Base-by-base conservation (phyloP, 441 rosid species). In the Populus hybrid region DNA sequence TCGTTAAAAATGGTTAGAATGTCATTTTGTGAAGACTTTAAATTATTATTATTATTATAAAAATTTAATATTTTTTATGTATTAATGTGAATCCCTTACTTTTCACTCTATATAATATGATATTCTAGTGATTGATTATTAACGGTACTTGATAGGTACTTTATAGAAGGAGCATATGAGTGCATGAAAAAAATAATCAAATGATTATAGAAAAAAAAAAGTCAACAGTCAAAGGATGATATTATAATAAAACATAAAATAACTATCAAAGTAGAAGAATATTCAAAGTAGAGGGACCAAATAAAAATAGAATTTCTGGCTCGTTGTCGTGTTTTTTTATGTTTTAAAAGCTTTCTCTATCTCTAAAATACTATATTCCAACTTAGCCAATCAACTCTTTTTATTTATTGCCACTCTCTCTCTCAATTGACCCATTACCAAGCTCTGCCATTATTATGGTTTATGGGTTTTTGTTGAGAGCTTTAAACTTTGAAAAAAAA, bases 391-490 rank as follows among this genome's bases (percentile, higher is more conserved):
- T 65, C 59, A 7, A 67, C 9, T 28, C 11, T 11, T 0, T 32
- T 1, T 11, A 3, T 67, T 67, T 19, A 10, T 69, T 77, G 78
- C 26, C 78, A 36, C 75, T 69, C 12, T 80, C 75, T 75, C 81
- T 79, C 75, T 74, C 40, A 50, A 76, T 61, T n/a, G 40, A 19
- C 72, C 10, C 18, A n/a, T 23, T 67, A 28, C 24, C n/a, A 67
- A 74, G 66, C 61, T 70, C 53, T 71, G 42, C 61, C 66, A 36
- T 74, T 21, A 23, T n/a, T 69, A n/a, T 71, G 23, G 32, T 71
- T 76, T 79, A 80, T 77, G 82, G 86, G 82, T 79, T 65, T 76
- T 57, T 73, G n/a, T 30, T 59, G 24, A 78, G 80, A 23, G 69
- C 77, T 63, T 10, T 7, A 30, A 21, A 61, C 66, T 61, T 61